Evolutionary conservation across 2,329 filamentous ascomycete genomes (phyloP), one percentile per base, ranked within the genome.

Genomic region (Fusarium denticulatum): DNA sequence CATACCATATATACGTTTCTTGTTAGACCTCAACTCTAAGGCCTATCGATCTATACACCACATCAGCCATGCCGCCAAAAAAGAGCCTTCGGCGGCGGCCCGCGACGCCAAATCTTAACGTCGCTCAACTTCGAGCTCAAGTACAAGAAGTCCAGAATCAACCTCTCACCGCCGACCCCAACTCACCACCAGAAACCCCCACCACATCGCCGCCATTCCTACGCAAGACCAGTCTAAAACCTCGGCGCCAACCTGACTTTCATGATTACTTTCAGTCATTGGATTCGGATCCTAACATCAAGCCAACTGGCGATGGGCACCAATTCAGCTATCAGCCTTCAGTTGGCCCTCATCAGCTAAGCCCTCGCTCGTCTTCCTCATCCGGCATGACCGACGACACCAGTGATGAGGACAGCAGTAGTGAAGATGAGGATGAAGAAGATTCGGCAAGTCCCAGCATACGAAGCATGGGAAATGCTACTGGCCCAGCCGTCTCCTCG

Each of bases 161-260:
- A 60, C 70, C 71, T 63, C 76, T 75, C 75, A 76, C 79, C 78
- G 78, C 79, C 73, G 81, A 83, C 64, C 85, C 84, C 60, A 83
- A 85, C 63, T 87, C 86, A 75, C 86, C 85, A 71, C 85, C 85
- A 45, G 84, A 85, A 56, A 86, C 85, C 45, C 86, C 85, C 58
- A 85, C 83, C 45, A 80, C 81, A 40, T 81, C 81, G 61, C 81
- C 82, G 63, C 76, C 78, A 36, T 77, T 80, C 67, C 74, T 78
- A 57, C 81, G 80, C 74, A 82, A 81, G 67, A 79, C 67, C 69
- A 78, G 79, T 64, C 67, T 77, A 62, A 79, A 78, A 71, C 79
- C 78, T 49, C 78, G 77, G 20, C 79, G 78, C 69, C 74, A 80
- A 75, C 76, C 80, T 64, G 74, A 78, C 64, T 81, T 82, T 64